Evolutionary conservation across 306 rosid species (phyloP), one percentile per base, ranked within the genome.

Genomic region (Prunus persica): DNA sequence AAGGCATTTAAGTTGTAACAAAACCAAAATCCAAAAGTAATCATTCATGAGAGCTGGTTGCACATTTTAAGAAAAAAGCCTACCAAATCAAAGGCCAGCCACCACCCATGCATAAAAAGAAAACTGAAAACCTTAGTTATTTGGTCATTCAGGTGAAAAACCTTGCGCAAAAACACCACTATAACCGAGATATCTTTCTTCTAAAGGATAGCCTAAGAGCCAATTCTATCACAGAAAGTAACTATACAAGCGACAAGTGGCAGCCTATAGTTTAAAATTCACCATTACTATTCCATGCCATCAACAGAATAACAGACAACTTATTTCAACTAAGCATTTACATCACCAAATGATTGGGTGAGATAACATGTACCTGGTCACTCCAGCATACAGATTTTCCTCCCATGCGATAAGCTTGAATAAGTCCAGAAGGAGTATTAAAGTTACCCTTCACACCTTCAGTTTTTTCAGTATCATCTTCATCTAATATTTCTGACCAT

Each of bases 381-480:
- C 91, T 91, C 99, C 99, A 95, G 86, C 85, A 90, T 65, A 95
- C 97, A 78, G 93, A 87, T 85, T 95, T 95, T 82, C 82, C 89
- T 79, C 86, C 84, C 88, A 87, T 92, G 84, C 83, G 85, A 84
- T 92, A 87, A 76, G 89, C 92, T 79, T 83, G 91, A 89, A 92
- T 83, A 84, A 90, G 80, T 75, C 97, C 97, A 73, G 98, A 89
- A 22, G 90, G 95, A 89, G 98, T 88, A 84, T 85, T 87, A 63
- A 71, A 66, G 65, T 86, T 88, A 76, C 96, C 89, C 86, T 84
- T 90, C 88, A 63, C 58, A 78, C 76, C 79, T 78, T 80, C 91
- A 34, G 69, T 78, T 83, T 85, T 85, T 69, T 83, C 88, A 13
- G 70, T 76, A 72, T 83, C 93, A 76, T 87, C 97, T 62, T 89